Evolutionary conservation across 108 stramenopile genomes (phyloP), one percentile per base, ranked within the genome.

Genomic region (Skeletonema costatum): DNA sequence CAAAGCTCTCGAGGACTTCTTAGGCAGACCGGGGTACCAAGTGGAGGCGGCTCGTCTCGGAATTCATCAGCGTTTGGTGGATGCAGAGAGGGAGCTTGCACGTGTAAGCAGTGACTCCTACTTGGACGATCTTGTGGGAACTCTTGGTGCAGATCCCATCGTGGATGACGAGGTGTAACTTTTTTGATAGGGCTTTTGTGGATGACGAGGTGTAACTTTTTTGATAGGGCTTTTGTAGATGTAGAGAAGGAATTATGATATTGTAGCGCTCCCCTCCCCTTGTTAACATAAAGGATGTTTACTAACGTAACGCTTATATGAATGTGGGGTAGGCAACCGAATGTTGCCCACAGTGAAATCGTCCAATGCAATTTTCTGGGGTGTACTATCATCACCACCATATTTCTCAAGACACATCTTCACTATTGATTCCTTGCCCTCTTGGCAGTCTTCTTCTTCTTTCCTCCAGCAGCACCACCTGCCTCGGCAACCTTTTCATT

Each of bases 111-210:
- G 77, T 51, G 68, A 71, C 6, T 44, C 25, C 2, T 88, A 88
- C 53, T 53, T 88, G 62, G 46, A 74, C 19, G 64, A 74, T 10
- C 68, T 88, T 60, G 85, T 77, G 16, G 87, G 87, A 31, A 87
- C 87, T 11, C 50, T 87, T 33, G 87, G 87, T 21, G 81, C 87
- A 14, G 87, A 87, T 77, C 85, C 85, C 14, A 85, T 87, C 66
- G 71, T 73, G 16, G 60, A 35, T 33, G 60, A 61, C 44, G 16
- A 46, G 44, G 44, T 46, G 44, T 16, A 46, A n/a, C 16, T 46
- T 3, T n/a, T 46, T 41, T 11, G 11, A 39, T 39, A 41, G 39
- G n/a, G n/a, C n/a, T n/a, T n/a, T n/a, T n/a, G 71, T 72, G 16
- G 60, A 32, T 35, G 60, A 61, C 44, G 16, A 46, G 44, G 44